Evolutionary conservation across 352 stramenopile species (phyloP).

Genomic region (Pythium periplocum): DNA sequence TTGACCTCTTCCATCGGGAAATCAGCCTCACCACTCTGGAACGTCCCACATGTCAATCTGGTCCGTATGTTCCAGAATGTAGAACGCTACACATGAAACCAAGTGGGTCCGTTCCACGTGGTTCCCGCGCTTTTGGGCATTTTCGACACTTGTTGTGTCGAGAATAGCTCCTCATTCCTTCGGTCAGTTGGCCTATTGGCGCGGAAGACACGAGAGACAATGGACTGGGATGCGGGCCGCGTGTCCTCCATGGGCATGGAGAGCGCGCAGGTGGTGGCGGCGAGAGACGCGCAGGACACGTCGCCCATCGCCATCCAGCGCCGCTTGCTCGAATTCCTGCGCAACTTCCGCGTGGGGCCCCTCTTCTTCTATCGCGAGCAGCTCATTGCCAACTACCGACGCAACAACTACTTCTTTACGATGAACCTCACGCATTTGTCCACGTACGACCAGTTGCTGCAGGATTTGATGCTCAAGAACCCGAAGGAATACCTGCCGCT

Average conservation of each 20-base stretch:
- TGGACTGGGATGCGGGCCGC: constrained; percentile 81
- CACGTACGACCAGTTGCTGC: constrained; percentile 82
- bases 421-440: constrained; percentile 82
- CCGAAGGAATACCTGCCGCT: constrained; percentile 83
- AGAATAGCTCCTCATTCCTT: too few species aligned
- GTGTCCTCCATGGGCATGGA: constrained; percentile 82
- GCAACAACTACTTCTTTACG: constrained; percentile 66
- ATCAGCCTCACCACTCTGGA: too few species aligned
- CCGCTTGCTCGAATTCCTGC: constrained; percentile 78
- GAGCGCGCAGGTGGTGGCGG: constrained; percentile 38
- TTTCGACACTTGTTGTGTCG: too few species aligned
- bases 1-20: too few species aligned
- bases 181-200: too few species aligned
- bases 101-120: too few species aligned
- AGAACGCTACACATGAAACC: too few species aligned
- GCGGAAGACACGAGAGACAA: constrained; percentile 11
- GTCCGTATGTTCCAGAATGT: too few species aligned
- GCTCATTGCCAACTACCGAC: constrained; percentile 81
- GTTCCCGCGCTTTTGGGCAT: too few species aligned
- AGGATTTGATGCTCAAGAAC: constrained; percentile 80
- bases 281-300: constrained; percentile 41
- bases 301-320: constrained; percentile 60
- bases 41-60: too few species aligned
- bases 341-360: constrained; percentile 79
- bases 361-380: constrained; percentile 90